Base-by-base conservation (phyloP, 371 early-diverging fungal species). In the Mucor circinelloides region DNA sequence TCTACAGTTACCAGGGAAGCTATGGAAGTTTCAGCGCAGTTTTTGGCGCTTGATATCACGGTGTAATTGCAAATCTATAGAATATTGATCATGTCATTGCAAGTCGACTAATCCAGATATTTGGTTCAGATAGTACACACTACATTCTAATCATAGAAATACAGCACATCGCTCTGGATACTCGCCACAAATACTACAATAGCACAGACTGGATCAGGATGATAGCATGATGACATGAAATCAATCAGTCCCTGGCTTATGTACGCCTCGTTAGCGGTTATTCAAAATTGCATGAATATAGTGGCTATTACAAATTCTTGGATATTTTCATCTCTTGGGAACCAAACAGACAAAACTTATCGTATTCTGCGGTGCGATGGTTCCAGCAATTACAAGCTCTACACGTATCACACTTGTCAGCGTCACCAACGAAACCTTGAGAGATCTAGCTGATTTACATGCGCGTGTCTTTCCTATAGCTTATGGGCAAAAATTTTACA, bases 401-500 rank as follows among this genome's bases (percentile, higher is more conserved):
- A 40, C 63, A 13, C 67, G 64, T 25, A 66, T 69, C 36, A 59
- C 63, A 17, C 58, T 73, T 23, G 58, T 63, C 21, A 64, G 64
- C 48, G 67, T 73, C 4, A 73, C 73, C 12, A 8, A 25, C 25
- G 67, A 69, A 2, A 60, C 63, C 0, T 42, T 73, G 17, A 44
- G 60, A 36, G 38, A 63, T 1, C 27, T 73, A 15, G 46, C 60
- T 0, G 67, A 69, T 6, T 50, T 73, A n/a, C 69, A 73, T 61
- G 21, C 55, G 25, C 58, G 55, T 23, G 61, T 73, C 23, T 73
- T 73, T 36, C 73, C 73, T 7, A 61, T 73, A 2, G 54, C 10
- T 13, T 73, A 73, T 52, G 69, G 69, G 3, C 44, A 56, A 15
- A 69, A 63, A 17, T 73, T 73, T 27, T 73, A 66, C 36, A 44